Percentiles rank a stretch among this genome's conserved stretches.
Conservation (phyloP, 768 basidiomycete genomes). For the Mycena maculata region DNA sequence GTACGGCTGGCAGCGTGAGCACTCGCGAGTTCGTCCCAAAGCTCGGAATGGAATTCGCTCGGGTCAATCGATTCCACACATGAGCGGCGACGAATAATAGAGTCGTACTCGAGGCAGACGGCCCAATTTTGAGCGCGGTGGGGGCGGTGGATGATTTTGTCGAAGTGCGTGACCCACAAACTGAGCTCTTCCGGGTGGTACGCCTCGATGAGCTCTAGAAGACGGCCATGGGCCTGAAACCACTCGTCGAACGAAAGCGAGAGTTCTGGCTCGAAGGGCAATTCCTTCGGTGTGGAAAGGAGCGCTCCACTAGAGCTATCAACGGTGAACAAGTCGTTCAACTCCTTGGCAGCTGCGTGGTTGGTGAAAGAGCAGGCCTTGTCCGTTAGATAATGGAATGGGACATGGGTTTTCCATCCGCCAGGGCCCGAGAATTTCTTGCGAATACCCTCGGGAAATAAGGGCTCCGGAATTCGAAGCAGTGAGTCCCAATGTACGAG, state of each 20-base stretch:
- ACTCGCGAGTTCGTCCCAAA: slow-evolving; percentile 30
- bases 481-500: not conserved
- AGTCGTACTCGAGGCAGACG: slow-evolving; percentile 34
- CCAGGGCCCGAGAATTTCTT: not conserved
- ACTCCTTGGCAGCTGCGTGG: not conserved
- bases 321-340: slow-evolving; percentile 2
- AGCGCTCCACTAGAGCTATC: slow-evolving; percentile 18
- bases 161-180: slow-evolving; percentile 32
- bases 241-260: slow-evolving; percentile 37
- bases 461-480: not conserved
- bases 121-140: slow-evolving; percentile 29
- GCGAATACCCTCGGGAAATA: not conserved
- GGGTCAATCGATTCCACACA: slow-evolving; percentile 20
- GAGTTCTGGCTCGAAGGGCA: slow-evolving; percentile 24
- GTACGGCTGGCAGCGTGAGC: not conserved
- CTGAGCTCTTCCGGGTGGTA: slow-evolving; percentile 26
- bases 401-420: slow-evolving; percentile 29
- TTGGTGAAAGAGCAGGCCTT: slow-evolving; percentile 16
- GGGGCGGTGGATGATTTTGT: slow-evolving; percentile 16
- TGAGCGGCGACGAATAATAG: slow-evolving; percentile 18
- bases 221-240: slow-evolving; percentile 36
- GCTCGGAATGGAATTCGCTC: not conserved
- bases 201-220: slow-evolving; percentile 27
- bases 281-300: slow-evolving; percentile 11
- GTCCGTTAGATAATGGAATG: too few relatives aligned